Conservation (phyloP, 2,329 filamentous ascomycete genomes). For the Xylariaceae sp. region DNA sequence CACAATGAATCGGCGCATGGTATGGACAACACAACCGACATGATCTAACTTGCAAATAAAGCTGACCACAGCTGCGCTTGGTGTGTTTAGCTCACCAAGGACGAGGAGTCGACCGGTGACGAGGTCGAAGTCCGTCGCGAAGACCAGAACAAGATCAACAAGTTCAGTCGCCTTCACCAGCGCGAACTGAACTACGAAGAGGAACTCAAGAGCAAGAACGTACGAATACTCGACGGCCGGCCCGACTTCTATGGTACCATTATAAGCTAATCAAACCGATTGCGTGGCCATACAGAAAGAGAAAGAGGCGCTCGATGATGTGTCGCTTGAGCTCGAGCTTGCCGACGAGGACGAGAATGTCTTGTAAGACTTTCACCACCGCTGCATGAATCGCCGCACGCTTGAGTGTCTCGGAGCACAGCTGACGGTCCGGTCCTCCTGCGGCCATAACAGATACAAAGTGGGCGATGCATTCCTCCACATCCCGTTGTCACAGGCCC, state of each 20-base stretch:
- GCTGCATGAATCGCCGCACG: neutral
- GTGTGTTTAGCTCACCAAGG: constrained; percentile 72
- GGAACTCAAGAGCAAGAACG: constrained; percentile 72
- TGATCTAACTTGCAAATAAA: neutral
- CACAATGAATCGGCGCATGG: constrained; percentile 35
- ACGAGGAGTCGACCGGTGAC: constrained; percentile 73
- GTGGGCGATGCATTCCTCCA: constrained; percentile 95
- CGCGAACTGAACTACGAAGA: constrained; percentile 75
- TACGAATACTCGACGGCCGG: constrained; percentile 32
- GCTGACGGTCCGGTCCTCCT: constrained; percentile 3
- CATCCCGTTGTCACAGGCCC: constrained; percentile 75
- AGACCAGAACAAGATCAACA: constrained; percentile 98
- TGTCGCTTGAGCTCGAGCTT: constrained; percentile 85
- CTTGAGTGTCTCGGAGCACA: neutral
- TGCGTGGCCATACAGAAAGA: constrained; percentile 64
- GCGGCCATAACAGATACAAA: constrained; percentile 64
- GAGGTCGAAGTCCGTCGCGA: constrained; percentile 93
- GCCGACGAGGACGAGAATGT: constrained; percentile 92
- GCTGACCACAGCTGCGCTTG: constrained; percentile 11
- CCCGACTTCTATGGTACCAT: neutral
- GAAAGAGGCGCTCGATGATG: constrained; percentile 94
- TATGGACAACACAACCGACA: constrained; percentile 8
- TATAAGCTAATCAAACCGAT: constrained; percentile 27
- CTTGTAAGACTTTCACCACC: constrained; percentile 54
- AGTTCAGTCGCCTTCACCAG: constrained; percentile 90